Percentiles rank a stretch among this genome's conserved stretches.
Evolutionary conservation across 768 basidiomycete species (phyloP).

Genomic region (Crassisporium funariophilum): DNA sequence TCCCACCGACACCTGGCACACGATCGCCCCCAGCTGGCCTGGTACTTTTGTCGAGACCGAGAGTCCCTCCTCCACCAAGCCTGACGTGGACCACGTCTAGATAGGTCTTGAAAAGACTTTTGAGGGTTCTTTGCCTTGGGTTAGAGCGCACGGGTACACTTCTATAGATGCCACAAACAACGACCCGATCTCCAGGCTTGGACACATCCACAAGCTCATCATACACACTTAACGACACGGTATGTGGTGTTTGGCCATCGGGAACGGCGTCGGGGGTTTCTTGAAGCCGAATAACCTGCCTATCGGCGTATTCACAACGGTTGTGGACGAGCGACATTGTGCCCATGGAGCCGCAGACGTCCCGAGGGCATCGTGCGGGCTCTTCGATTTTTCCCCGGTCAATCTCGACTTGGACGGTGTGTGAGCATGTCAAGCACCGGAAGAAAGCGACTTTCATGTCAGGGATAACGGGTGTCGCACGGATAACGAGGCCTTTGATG

Average conservation of each 20-base stretch:
- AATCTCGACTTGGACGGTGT: slow-evolving; percentile 96
- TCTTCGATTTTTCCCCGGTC: slow-evolving; percentile 98
- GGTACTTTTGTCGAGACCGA: slow-evolving; percentile 82
- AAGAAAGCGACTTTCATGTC: slow-evolving; percentile 99
- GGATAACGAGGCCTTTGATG: slow-evolving; percentile 96
- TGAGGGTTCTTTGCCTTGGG: slow-evolving; percentile 87
- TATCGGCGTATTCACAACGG: slow-evolving; percentile 93
- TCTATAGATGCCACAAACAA: slow-evolving; percentile 92
- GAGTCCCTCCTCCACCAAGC: slow-evolving; percentile 66
- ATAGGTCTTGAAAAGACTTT: slow-evolving; percentile 97
- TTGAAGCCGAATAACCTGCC: slow-evolving; percentile 93
- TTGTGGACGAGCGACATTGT: slow-evolving; percentile 97
- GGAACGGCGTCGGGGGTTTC: slow-evolving; percentile 98
- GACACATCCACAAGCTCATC: slow-evolving; percentile 97
- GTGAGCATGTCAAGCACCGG: slow-evolving; percentile 92
- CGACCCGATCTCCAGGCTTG: slow-evolving; percentile 92
- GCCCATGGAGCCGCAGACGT: slow-evolving; percentile 85
- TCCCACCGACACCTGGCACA: slow-evolving; percentile 70
- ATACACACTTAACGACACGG: slow-evolving; percentile 95
- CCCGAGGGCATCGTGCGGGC: slow-evolving; percentile 88
- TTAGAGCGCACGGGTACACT: slow-evolving; percentile 96
- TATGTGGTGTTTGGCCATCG: slow-evolving; percentile 98
- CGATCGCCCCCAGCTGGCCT: slow-evolving; percentile 69
- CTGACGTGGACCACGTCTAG: slow-evolving; percentile 93
- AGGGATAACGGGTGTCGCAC: slow-evolving; percentile 96